These are phyloP conservation scores for Pseudogymnoascus sp. DNA, from an alignment of 2,329 filamentous ascomycete genomes.

Conservation along the genomic window DNA sequence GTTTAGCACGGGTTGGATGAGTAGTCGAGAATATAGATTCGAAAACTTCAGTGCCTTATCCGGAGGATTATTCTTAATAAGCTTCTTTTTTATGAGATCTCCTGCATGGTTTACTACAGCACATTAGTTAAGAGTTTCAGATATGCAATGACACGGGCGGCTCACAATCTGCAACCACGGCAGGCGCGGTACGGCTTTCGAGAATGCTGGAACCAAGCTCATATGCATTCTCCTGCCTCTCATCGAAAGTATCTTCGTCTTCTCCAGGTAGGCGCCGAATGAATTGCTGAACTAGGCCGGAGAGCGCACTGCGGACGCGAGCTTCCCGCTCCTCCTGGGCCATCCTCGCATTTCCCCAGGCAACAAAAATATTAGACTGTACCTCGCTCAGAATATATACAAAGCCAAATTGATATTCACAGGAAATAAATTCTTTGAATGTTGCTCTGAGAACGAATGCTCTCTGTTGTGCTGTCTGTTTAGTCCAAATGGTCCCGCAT, in stretches of 20 bases:
- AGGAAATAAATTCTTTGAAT: neutral
- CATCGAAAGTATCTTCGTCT: slow-evolving; percentile 57
- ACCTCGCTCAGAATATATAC: neutral
- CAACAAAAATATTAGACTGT: neutral
- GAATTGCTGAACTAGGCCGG: slow-evolving; percentile 67
- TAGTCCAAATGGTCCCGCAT: neutral
- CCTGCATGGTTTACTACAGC: slow-evolving; percentile 73
- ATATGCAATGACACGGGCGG: neutral
- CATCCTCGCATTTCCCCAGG: slow-evolving; percentile 8
- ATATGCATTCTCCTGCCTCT: slow-evolving; percentile 56
- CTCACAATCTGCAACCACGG: slow-evolving; percentile 30
- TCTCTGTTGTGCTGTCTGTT: slow-evolving; percentile 2
- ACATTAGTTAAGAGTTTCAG: neutral
- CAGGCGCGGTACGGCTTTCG: slow-evolving; percentile 29
- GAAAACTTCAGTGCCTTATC: slow-evolving; percentile 75
- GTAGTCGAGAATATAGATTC: slow-evolving; percentile 79
- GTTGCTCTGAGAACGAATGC: slow-evolving; percentile 6
- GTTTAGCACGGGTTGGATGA: slow-evolving; percentile 84
- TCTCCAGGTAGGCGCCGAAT: slow-evolving; percentile 58
- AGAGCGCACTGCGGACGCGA: slow-evolving; percentile 71
- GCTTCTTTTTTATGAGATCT: slow-evolving; percentile 81
- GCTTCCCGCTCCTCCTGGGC: slow-evolving; percentile 37
- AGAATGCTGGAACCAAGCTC: slow-evolving; percentile 39
- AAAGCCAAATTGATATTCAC: neutral
- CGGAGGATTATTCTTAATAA: slow-evolving; percentile 68